phyloP scores from a whole-genome alignment of 257 asterid species.

The Solanum chiquidenum region DNA sequence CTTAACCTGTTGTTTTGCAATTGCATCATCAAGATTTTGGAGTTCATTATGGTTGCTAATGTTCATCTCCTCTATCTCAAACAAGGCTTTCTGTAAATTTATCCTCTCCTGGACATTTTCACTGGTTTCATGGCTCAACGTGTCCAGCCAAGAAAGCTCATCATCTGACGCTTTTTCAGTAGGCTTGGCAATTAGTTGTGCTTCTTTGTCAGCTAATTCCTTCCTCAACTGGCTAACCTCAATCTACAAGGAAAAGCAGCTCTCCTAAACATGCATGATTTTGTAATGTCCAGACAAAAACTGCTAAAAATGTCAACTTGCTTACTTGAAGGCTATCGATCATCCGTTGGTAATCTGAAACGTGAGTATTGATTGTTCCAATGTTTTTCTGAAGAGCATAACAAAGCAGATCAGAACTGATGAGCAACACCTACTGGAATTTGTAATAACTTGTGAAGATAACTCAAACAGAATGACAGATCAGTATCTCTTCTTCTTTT shows the following conservation, averaged over 20 bases:
- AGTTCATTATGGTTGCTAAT: conserved; percentile 82
- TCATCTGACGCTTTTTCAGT: conserved; percentile 55
- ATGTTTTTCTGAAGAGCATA: conserved; percentile 65
- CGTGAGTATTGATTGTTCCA: conserved; percentile 68
- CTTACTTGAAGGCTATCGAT: conserved; percentile 71
- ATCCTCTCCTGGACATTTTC: conserved; percentile 96
- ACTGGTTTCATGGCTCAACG: conserved; percentile 79
- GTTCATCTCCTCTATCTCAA: conserved; percentile 88
- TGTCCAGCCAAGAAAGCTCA: conserved; percentile 62
- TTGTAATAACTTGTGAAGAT: background rate
- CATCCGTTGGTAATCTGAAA: conserved; percentile 90
- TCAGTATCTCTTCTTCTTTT: background rate
- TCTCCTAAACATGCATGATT: background rate
- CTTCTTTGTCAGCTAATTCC: conserved; percentile 84
- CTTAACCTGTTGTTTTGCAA: conserved; percentile 75
- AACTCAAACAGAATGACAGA: background rate
- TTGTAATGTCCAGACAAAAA: background rate
- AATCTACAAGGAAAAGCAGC: conserved; percentile 31
- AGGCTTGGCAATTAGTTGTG: conserved; percentile 68
- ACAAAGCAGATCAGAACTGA: conserved; percentile 9
- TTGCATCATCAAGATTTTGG: conserved; percentile 72
- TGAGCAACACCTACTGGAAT: background rate
- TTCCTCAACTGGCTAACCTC: conserved; percentile 74
- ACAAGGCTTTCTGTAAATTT: conserved; percentile 84
- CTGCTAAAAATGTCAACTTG: background rate